A percentile compares a stretch with the other conserved stretches of the same genome.
These are phyloP conservation scores for Paramyrothecium sp. DNA, from an alignment of 2,329 filamentous ascomycete genomes.

Conservation along the genomic window DNA sequence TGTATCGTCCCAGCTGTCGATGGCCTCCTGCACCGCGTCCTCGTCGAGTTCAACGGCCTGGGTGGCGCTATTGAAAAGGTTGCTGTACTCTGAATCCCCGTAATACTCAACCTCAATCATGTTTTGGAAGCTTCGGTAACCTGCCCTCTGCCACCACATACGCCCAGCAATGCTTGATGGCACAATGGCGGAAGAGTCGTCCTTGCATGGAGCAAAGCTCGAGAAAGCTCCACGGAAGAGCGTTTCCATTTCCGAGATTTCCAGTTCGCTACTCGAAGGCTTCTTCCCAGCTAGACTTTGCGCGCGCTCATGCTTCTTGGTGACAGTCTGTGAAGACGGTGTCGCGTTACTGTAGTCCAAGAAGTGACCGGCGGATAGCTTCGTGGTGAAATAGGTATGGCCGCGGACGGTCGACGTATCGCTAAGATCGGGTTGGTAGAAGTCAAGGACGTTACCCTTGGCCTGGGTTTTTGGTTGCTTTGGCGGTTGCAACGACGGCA, in stretches of 20 bases:
- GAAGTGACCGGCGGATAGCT: slow-evolving; percentile 66
- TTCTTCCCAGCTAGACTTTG: slow-evolving; percentile 64
- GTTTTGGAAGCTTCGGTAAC: slow-evolving; percentile 63
- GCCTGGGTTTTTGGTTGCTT: slow-evolving; percentile 69
- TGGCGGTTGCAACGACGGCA: slow-evolving; percentile 67
- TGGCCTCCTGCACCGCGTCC: slow-evolving; percentile 48
- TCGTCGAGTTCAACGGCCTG: slow-evolving; percentile 47
- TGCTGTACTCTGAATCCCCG: slow-evolving; percentile 36
- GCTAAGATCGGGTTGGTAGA: slow-evolving; percentile 52
- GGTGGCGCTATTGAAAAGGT: slow-evolving; percentile 27
- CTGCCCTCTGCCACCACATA: slow-evolving; percentile 75
- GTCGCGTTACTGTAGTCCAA: slow-evolving; percentile 67
- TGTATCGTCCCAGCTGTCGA: slow-evolving; percentile 58
- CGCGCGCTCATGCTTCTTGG: slow-evolving; percentile 70
- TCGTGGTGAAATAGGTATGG: slow-evolving; percentile 65
- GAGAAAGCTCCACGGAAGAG: slow-evolving; percentile 77
- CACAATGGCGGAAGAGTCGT: slow-evolving; percentile 70
- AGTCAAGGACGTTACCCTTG: slow-evolving; percentile 57
- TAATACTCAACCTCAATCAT: slow-evolving; percentile 55
- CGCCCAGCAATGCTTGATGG: slow-evolving; percentile 65
- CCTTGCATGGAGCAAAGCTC: slow-evolving; percentile 74
- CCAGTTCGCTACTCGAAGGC: slow-evolving; percentile 52
- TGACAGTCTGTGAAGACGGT: slow-evolving; percentile 51
- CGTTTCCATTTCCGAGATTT: slow-evolving; percentile 68
- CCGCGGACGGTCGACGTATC: slow-evolving; percentile 53